Evolutionary conservation across 2,329 filamentous ascomycete species (phyloP), one percentile per base, ranked within the genome.

Genomic region (Aureobasidium uvarum): DNA sequence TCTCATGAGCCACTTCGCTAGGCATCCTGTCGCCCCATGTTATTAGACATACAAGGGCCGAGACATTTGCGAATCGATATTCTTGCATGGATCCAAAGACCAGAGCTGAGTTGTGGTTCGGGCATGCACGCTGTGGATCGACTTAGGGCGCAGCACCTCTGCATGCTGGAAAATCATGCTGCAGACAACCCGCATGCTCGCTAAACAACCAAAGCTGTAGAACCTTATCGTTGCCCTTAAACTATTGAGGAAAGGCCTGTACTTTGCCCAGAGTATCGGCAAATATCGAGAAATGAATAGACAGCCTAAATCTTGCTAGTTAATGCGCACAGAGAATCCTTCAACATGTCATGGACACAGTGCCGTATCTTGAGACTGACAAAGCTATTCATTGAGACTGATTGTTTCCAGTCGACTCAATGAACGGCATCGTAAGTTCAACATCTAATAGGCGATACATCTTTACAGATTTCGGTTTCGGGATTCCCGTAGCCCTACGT

Each of bases 161-260:
- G 39, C 55, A 58, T 25, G n/a, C 31, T 38, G 20, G 18, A n/a
- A n/a, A 38, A 45, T 20, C 39, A 25, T 39, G 11, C 33, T 62
- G 54, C 54, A 58, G 23, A 45, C 39, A 50, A 13, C 10, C 11
- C 18, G n/a, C 20, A 51, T 60, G 43, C 45, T 62, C 58, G 58
- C 58, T 62, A 51, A 51, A 39, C 45, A 31, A 31, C 18, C 31
- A 39, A 28, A 51, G 25, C 33, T 33, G 33, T 28, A 50, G 18
- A 51, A 62, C 58, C 11, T 51, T 51, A 62, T 25, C 18, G n/a
- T n/a, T 20, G 45, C 23, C 36, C 58, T 62, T 51, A 14, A 38
- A 41, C 45, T 11, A 38, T 16, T 41, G 31, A 3, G 45, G 58
- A 25, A 45, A 33, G 41, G 56, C 28, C 45, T 48, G 20, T 38